Base-by-base conservation (phyloP, 306 rosid genomes). In the Arachis stenosperma region DNA sequence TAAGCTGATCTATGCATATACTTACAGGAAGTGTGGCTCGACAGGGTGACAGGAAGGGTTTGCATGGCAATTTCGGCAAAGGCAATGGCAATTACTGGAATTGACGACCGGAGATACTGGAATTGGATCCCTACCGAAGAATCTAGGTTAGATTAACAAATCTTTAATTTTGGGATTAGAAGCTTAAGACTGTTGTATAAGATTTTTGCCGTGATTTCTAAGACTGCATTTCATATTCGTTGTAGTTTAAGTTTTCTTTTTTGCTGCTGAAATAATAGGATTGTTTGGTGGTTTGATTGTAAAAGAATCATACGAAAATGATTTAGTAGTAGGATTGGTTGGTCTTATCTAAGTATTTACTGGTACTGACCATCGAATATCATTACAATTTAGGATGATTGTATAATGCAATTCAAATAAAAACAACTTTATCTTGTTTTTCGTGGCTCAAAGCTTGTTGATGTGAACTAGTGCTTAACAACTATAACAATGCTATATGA, bases 41-140 rank as follows among this genome's bases (percentile, higher is more conserved):
- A 93, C 67, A 83, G 87, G 80, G 90, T 84, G 47, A 86, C 96
- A 0, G 96, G 97, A 68, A 84, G 75, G 68, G 84, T 84, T 77
- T 84, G 87, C 61, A 46, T 89, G 88, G 79, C 93, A 6, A 84
- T 93, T 56, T 93, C 97, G 4, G 93, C 98, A 0, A 93, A 67
- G 79, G 98, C 83, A 2, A 65, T 93, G 98, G 76, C 83, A 5
- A 90, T 93, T 67, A 93, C 97, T 9, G 98, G 98, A 72, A 92
- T 92, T 40, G 98, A 92, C 40, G 86, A 85, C 42, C 73, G 97
- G 50, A 87, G 98, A 75, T 93, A 93, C 81, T 93, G 98, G 98
- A 92, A 80, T 70, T 92, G 97, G 98, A 46, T 87, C 84, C 86
- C 91, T n/a, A 92, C 98, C 9, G 95, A 92, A 75, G 98, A 92